A percentile compares a stretch with the other conserved stretches of the same genome.
These are phyloP conservation scores for Phalaenopsis aphrodite DNA, from an alignment of 106 monocot species.

Conservation along the genomic window DNA sequence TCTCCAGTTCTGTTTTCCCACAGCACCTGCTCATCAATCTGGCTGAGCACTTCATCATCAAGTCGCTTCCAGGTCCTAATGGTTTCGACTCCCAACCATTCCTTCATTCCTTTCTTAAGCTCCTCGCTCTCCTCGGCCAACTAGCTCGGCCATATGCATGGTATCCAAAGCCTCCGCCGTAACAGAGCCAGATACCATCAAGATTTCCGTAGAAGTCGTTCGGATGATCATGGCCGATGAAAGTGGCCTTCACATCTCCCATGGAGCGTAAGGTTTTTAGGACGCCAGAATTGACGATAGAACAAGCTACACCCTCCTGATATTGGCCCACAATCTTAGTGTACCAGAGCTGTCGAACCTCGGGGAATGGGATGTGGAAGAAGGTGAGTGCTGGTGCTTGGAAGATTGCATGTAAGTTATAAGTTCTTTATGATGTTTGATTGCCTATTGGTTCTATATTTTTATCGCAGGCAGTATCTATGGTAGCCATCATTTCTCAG, in stretches of 20 bases:
- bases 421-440: no score
- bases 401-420: no score
- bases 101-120: constrained; percentile 35
- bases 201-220: constrained; percentile 89
- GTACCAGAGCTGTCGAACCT: constrained; percentile 71
- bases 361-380: constrained; percentile 86
- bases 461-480: no score
- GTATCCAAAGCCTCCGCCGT: constrained; percentile 91
- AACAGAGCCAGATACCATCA: constrained; percentile 59
- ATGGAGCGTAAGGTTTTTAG: constrained; percentile 43
- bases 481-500: no score
- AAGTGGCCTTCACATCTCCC: constrained; percentile 85
- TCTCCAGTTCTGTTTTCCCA: constrained; percentile 21
- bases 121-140: constrained; percentile 74
- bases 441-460: no score
- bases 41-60: constrained; percentile 54
- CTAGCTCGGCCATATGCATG: constrained; percentile 72
- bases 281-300: constrained; percentile 64
- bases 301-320: constrained; percentile 81
- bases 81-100: constrained; percentile 47
- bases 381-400: not conserved
- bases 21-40: constrained; percentile 69
- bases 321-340: constrained; percentile 42
- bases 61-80: constrained; percentile 80
- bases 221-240: constrained; percentile 77